Evolutionary conservation across 83 land plant genomes (phyloP), one percentile per base, ranked within the genome.

Genomic region (Isoetes engelmannii): DNA sequence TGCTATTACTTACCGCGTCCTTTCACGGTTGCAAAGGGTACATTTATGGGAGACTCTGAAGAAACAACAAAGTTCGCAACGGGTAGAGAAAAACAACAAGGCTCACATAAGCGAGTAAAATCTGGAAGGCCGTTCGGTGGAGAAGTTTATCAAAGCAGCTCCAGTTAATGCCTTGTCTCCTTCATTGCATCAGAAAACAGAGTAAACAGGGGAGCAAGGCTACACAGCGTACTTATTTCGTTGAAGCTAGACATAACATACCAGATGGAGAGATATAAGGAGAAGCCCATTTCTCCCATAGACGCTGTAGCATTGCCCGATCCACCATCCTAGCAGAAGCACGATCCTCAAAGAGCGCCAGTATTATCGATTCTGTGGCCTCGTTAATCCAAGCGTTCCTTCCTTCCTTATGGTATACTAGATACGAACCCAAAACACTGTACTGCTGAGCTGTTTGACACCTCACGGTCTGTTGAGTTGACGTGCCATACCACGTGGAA

Each of bases 201-300:
- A 59, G 3, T 37, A 59, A 59, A 12, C 28, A 19, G 9, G 20
- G 28, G 19, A 59, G 8, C 62, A 19, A 18, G 8, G 28, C 0
- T 4, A 42, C 62, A 42, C 13, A 1, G 55, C 55, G 55, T 15
- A 51, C 15, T 1, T 15, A 51, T 15, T 12, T 15, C 13, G 3
- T 12, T 51, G 13, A 51, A 17, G 13, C 15, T 51, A 17, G 62
- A 8, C 28, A 19, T 7, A 7, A 19, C 8, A 8, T 59, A 59
- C 62, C 62, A 19, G 62, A 59, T 12, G 28, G 28, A 1, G 62
- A 59, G 1, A 59, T 59, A 42, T 18, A 59, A 19, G 62, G 62
- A 18, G 28, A 42, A 18, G 62, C 62, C 62, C 62, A 18, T 18
- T 59, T 59, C 62, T 59, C 62, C 62, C 62, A 59, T 37, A 59